Conservation (phyloP, 139 green algal genomes). For the Coelastrella sp. region DNA sequence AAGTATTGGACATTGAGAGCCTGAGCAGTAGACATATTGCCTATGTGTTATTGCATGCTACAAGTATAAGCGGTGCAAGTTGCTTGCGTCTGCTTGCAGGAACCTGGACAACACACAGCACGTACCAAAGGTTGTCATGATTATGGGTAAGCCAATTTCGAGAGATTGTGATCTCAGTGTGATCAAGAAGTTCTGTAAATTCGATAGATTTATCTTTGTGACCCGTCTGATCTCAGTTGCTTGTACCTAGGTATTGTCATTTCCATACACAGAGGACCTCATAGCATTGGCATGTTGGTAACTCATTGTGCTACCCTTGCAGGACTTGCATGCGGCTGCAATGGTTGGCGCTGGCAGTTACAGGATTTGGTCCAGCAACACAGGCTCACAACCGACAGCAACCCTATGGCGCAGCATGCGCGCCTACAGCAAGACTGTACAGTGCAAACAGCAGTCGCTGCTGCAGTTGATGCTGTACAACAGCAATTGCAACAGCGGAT, state of each 20-base stretch:
- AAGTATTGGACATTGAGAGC: too few species aligned
- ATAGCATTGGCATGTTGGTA: too few species aligned
- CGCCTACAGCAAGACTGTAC: background rate
- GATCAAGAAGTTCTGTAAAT: background rate
- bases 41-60: background rate
- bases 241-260: background rate
- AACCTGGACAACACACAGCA: slow-evolving; percentile 20
- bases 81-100: slow-evolving; percentile 1
- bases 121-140: slow-evolving; percentile 43
- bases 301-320: background rate
- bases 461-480: background rate
- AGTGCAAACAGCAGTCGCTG: background rate
- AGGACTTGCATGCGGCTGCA: slow-evolving; percentile 41
- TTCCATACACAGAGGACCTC: background rate
- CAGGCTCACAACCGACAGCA: background rate
- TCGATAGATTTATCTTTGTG: background rate
- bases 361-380: slow-evolving; percentile 42
- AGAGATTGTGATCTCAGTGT: background rate
- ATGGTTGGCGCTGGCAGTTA: slow-evolving; percentile 44
- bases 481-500: slow-evolving; percentile 41
- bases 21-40: too few species aligned
- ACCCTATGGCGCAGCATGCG: background rate
- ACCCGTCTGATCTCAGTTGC: background rate
- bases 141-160: slow-evolving; percentile 33
- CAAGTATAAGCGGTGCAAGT: too few species aligned